Evolutionary conservation across 2,329 filamentous ascomycete genomes (phyloP).

Genomic region (Pestalotiopsis sp.): DNA sequence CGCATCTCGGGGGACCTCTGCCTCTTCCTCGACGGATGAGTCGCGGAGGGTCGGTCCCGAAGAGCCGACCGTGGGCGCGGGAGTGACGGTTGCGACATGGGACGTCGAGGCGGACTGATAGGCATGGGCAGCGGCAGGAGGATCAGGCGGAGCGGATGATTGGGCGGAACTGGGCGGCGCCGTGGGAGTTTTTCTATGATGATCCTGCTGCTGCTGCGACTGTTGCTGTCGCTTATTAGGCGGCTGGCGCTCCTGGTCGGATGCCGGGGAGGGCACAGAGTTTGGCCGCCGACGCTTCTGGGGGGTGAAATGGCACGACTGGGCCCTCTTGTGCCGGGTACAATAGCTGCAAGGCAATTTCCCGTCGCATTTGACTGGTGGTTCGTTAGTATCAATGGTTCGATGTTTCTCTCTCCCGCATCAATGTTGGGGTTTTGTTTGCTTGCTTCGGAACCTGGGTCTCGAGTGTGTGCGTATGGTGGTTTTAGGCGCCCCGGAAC

Average conservation of each 20-base stretch:
- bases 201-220: not conserved
- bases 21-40: slow-evolving; percentile 48
- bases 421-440: not conserved
- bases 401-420: not conserved
- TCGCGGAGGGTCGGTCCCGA: slow-evolving; percentile 23
- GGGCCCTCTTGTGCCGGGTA: slow-evolving; percentile 42
- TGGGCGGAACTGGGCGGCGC: slow-evolving; percentile 11
- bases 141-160: slow-evolving; percentile 11
- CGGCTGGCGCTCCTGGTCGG: slow-evolving; percentile 5
- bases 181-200: not conserved
- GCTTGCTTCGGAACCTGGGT: not conserved
- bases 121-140: not conserved
- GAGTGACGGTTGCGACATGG: not conserved
- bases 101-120: not conserved
- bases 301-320: slow-evolving; percentile 51
- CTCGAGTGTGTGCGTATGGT: not conserved
- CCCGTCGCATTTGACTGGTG: slow-evolving; percentile 54
- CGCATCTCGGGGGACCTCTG: slow-evolving; percentile 57
- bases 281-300: slow-evolving; percentile 40
- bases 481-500: not conserved
- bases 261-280: slow-evolving; percentile 18
- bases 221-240: not conserved
- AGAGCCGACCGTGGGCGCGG: slow-evolving; percentile 14
- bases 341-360: slow-evolving; percentile 56
- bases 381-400: not conserved